Conservation (phyloP, 176 grass and related monocot genomes). For the Aegilops sharonensis region DNA sequence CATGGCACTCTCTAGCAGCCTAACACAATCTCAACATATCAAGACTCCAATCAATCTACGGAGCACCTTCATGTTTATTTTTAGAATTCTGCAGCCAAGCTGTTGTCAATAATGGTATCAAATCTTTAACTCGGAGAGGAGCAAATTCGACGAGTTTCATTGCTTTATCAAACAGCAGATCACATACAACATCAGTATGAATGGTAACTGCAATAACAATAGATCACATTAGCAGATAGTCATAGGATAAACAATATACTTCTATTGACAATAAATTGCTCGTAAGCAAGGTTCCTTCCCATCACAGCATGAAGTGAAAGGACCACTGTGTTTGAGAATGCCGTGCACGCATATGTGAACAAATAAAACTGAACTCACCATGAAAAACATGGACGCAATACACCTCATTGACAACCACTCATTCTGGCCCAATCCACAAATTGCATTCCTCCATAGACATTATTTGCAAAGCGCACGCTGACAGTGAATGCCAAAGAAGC, state of each 20-base stretch:
- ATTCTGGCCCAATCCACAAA: constrained; percentile 92
- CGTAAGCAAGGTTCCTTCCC: not conserved
- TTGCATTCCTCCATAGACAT: constrained; percentile 95
- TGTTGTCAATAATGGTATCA: constrained; percentile 7
- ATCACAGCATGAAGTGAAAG: not conserved
- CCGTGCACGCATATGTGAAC: not conserved
- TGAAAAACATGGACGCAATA: not conserved
- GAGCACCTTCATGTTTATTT: constrained; percentile 19
- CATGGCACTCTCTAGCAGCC: not conserved
- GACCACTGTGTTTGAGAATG: not conserved
- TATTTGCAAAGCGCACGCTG: constrained; percentile 82
- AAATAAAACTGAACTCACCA: constrained; percentile 15
- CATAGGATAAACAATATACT: not conserved
- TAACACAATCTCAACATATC: not conserved
- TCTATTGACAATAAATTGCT: not conserved
- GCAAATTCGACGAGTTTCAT: constrained; percentile 38
- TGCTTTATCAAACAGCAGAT: not conserved
- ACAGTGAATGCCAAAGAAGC: constrained; percentile 88
- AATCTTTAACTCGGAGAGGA: not conserved
- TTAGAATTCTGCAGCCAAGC: not conserved
- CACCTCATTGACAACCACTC: constrained; percentile 74
- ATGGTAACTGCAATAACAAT: constrained; percentile 32
- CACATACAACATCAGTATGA: not conserved
- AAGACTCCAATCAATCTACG: not conserved
- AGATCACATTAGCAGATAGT: not conserved